Base-by-base conservation (phyloP, 129 eudicot species). In the Logfia minima region DNA sequence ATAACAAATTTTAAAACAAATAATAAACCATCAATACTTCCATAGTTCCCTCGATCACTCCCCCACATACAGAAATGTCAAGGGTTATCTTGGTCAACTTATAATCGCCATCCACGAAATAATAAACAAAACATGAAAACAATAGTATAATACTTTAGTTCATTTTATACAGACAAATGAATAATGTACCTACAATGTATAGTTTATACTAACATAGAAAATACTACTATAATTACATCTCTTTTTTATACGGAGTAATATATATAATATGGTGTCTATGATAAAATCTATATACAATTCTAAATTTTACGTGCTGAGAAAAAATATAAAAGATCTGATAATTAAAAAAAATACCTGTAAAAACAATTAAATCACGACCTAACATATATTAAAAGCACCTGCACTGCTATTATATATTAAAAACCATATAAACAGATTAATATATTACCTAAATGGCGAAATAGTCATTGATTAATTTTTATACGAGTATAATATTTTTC, bases 51-150 rank as follows among this genome's bases (percentile, higher is more conserved):
- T 29, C 71, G 60, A 62, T 62, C 60, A 75, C 79, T 17, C 71
- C 28, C 41, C 72, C 52, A 61, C 64, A 65, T 18, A 28, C 34
- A 43, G 17, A 64, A 75, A 75, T 58, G 53, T 66, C 72, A 76
- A 65, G 32, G 80, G 65, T 76, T 65, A 76, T 66, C 66, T 51
- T 66, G 80, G 80, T 66, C 73, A 76, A 76, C 80, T 51, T 76
- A 23, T 52, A 48, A 76, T 66, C 80, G 21, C 71, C 53, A 35
- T 31, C 37, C 66, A 31, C 21, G 43, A 63, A 75, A 29, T 34
- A 51, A 23, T 66, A 76, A 51, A 66, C 31, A 4, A 8, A 41
- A 8, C 8, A 56, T 5, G 3, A 56, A 3, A 11, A 21, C 1
- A 58, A 7, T 8, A 39, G 34, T 8, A 39, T 39, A 14, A 35